These are phyloP conservation scores for Solanum arcanum DNA, from an alignment of 257 asterid species.

Conservation along the genomic window DNA sequence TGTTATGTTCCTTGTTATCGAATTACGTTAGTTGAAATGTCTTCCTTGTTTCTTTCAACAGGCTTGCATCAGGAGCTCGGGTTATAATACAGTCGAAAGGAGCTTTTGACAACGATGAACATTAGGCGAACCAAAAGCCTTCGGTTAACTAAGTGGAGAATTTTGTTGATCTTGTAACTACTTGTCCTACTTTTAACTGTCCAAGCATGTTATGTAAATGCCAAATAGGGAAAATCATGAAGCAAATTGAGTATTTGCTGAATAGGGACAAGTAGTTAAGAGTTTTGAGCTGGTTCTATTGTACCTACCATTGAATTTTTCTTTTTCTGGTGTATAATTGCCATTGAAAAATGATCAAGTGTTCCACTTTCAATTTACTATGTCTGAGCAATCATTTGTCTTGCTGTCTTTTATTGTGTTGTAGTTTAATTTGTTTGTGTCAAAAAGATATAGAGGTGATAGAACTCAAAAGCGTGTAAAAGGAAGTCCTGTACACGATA, in stretches of 20 bases:
- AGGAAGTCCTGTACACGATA: fast-evolving
- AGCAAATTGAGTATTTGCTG: neutral
- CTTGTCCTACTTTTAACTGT: neutral
- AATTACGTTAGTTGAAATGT: slow-evolving; percentile 26
- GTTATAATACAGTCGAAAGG: slow-evolving; percentile 67
- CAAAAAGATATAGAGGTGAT: neutral
- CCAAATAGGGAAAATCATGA: neutral
- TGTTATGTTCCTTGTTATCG: neutral
- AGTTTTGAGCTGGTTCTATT: neutral
- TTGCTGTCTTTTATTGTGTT: neutral
- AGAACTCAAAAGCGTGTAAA: neutral
- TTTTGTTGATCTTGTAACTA: neutral
- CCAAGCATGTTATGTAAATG: neutral
- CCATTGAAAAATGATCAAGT: neutral
- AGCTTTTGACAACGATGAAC: slow-evolving; percentile 12
- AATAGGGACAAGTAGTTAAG: neutral
- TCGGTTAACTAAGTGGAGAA: neutral
- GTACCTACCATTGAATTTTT: neutral
- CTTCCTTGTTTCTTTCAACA: slow-evolving; percentile 16
- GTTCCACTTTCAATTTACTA: neutral
- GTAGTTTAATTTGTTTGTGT: neutral
- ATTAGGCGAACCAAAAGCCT: neutral
- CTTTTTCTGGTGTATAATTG: neutral
- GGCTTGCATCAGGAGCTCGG: slow-evolving; percentile 99
- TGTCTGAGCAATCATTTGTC: neutral